Conservation (phyloP, 2,329 filamentous ascomycete genomes). For the Colletotrichum filicis region DNA sequence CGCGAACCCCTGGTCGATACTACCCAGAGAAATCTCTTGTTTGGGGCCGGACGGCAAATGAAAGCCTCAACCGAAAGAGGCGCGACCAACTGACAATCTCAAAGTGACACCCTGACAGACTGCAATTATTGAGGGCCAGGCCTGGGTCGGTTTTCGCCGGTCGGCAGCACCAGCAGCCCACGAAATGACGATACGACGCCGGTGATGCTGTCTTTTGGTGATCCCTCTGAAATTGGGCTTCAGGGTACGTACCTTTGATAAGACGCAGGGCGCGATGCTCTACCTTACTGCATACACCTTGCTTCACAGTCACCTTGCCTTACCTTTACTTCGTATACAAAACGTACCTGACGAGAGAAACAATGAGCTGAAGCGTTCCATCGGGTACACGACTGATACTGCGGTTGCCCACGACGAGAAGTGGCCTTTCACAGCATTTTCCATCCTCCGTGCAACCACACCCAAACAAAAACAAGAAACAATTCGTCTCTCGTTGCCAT, state of each 20-base stretch:
- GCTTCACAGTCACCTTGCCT: not conserved
- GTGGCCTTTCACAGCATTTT: not conserved
- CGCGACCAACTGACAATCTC: conserved; percentile 15
- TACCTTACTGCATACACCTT: not conserved
- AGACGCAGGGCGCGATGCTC: not conserved
- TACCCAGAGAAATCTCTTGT: not conserved
- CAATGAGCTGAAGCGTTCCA: not conserved
- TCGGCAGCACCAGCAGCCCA: not conserved
- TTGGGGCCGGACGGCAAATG: conserved; percentile 26
- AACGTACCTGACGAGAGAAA: too few relatives aligned
- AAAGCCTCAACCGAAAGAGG: conserved; percentile 12
- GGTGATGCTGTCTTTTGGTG: not conserved
- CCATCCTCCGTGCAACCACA: conserved; percentile 10
- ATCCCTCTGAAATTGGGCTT: not conserved
- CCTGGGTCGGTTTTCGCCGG: conserved; percentile 14
- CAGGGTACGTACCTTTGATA: not conserved
- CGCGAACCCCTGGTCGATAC: not conserved
- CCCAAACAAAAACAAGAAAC: not conserved
- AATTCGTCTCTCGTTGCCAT: not conserved
- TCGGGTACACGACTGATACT: not conserved
- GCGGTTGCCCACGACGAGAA: not conserved
- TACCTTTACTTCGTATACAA: not conserved
- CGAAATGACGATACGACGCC: conserved; percentile 31
- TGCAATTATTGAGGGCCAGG: not conserved
- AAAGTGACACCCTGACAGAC: not conserved